Conservation (phyloP, 176 grass and related monocot species). For the Hordeum vulgare region DNA sequence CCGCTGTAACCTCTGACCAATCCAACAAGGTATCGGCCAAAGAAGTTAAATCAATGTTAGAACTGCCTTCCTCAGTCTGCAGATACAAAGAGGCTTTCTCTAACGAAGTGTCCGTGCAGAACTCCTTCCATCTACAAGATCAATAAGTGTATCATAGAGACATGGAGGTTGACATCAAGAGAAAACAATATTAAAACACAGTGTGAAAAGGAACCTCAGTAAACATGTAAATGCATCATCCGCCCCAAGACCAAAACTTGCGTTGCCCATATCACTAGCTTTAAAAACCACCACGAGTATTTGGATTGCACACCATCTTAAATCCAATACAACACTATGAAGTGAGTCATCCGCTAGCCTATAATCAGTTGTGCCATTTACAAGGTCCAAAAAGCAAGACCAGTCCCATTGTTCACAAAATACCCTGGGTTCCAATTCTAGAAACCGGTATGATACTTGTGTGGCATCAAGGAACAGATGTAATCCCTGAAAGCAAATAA, state of each 20-base stretch:
- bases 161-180: not conserved
- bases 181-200: constrained; percentile 17
- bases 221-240: constrained; percentile 70
- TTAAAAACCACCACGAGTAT: constrained; percentile 70
- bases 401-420: constrained; percentile 84
- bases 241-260: constrained; percentile 63
- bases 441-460: constrained; percentile 71
- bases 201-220: constrained; percentile 52
- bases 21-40: constrained; percentile 44
- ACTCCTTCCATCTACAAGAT: constrained; percentile 70
- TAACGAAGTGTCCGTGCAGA: constrained; percentile 71
- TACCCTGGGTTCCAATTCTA: constrained; percentile 59
- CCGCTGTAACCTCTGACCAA: constrained; percentile 20
- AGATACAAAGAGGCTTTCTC: constrained; percentile 88
- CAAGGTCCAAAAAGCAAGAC: constrained; percentile 77
- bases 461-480: constrained; percentile 47
- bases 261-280: constrained; percentile 56
- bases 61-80: constrained; percentile 26
- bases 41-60: constrained; percentile 16
- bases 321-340: constrained; percentile 37
- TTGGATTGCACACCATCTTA: constrained; percentile 75
- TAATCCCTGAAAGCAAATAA: constrained; percentile 50
- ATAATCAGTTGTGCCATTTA: constrained; percentile 41
- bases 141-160: not conserved
- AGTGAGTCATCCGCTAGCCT: constrained; percentile 29